Base-by-base conservation (phyloP, 2,329 filamentous ascomycete species). In the Boeremia lycopersici region DNA sequence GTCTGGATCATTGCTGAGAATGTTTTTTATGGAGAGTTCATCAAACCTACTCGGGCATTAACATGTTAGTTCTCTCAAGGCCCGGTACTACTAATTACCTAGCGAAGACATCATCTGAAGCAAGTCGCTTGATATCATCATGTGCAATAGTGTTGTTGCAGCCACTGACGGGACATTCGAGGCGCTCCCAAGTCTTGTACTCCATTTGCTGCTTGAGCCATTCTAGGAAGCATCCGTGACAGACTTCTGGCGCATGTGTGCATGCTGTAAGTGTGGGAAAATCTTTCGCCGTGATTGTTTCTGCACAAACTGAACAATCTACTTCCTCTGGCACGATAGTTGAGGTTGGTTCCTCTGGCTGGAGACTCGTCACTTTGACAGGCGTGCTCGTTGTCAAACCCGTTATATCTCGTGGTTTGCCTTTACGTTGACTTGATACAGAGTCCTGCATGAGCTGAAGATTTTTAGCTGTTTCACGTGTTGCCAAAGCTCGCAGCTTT, bases 21-120 rank as follows among this genome's bases (percentile, higher is more conserved):
- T 53, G 23, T 17, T 23, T 1, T 31, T n/a, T 3, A 48, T 29
- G 9, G 46, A 52, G 0, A 59, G 34, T 8, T 56, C 39, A 30
- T 56, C 56, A 6, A 54, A 54, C 5, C 45, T 53, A 11, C 1
- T 4, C 4, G 3, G 15, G n/a, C 29, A 45, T 54, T 11, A 48
- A 31, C 28, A 28, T 8, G n/a, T 5, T 3, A 7, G 11, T 3
- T 33, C 6, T 5, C 36, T 23, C 15, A 17, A 29, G 6, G 13
- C 6, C 6, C 15, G 11, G 19, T 23, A 5, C 19, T 30, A 57
- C 40, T 41, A 46, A 2, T 42, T 39, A 34, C 35, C 35, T 7
- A 3, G 15, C 12, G 15, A 50, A 57, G 1, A 40, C 31, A 2
- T 50, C 46, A 12, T 13, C 28, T 1, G 44, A 17, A 28, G 48